Evolutionary conservation across 2,329 filamentous ascomycete genomes (phyloP).

Genomic region (Sordariomycetes sp.): DNA sequence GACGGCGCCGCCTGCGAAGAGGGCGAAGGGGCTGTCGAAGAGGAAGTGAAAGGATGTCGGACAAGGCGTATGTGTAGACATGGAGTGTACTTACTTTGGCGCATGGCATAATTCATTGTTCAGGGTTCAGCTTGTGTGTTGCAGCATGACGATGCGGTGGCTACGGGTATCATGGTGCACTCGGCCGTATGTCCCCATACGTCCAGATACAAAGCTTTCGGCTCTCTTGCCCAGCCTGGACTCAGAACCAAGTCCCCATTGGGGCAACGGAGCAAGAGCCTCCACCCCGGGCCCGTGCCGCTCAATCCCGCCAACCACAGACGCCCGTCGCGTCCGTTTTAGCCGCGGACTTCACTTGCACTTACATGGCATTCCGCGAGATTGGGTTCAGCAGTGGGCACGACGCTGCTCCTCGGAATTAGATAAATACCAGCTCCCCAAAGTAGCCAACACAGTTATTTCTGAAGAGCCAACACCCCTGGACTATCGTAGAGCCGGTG

Average conservation of each 20-base stretch:
- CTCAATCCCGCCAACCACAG: neutral
- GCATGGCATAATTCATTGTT: neutral
- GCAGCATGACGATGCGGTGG: too few species aligned
- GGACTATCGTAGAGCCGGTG: neutral
- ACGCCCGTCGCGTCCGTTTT: neutral
- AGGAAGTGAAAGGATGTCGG: constrained; percentile 16
- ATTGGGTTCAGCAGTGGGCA: neutral
- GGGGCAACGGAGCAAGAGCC: neutral
- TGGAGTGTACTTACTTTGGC: neutral
- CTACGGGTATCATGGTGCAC: too few species aligned
- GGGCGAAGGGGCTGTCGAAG: constrained; percentile 22
- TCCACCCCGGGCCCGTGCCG: neutral
- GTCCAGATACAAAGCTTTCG: too few species aligned
- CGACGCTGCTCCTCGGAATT: neutral
- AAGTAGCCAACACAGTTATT: too few species aligned
- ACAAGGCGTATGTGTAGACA: neutral
- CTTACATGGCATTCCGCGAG: neutral
- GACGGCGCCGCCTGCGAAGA: constrained; percentile 33
- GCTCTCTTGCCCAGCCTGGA: too few species aligned
- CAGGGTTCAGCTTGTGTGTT: neutral
- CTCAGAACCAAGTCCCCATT: neutral
- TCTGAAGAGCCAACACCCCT: too few species aligned
- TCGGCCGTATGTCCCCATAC: too few species aligned
- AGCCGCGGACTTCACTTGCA: neutral
- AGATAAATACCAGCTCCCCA: neutral